These are phyloP conservation scores for Albophoma yamanashiensis DNA, from an alignment of 2,329 filamentous ascomycete species.

Conservation along the genomic window DNA sequence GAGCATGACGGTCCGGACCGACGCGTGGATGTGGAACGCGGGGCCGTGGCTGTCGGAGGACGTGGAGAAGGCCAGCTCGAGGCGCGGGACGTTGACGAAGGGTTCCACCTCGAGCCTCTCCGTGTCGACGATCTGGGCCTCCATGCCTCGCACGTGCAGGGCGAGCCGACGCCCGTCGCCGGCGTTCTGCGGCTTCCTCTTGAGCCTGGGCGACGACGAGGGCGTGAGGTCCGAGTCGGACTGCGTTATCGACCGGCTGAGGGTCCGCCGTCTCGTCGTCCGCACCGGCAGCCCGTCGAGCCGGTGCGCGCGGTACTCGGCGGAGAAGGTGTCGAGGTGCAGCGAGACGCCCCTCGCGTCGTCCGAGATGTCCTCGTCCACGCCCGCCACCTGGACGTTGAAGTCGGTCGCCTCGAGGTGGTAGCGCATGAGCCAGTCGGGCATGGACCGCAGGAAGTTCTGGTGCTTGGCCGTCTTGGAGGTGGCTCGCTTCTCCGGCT, in stretches of 20 bases:
- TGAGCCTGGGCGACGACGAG: constrained; percentile 24
- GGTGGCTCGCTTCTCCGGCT: constrained; percentile 43
- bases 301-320: constrained; percentile 80
- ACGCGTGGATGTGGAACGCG: constrained; percentile 76
- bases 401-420: constrained; percentile 82
- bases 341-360: constrained; percentile 74
- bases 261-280: constrained; percentile 56
- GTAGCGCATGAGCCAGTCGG: constrained; percentile 74
- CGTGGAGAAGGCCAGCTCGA: constrained; percentile 79
- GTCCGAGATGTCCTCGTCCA: constrained; percentile 73
- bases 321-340: constrained; percentile 78
- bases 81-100: constrained; percentile 75
- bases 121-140: constrained; percentile 81
- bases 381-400: constrained; percentile 79
- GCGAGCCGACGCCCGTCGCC: constrained; percentile 74
- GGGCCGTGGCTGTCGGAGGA: constrained; percentile 79
- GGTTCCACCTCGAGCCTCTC: constrained; percentile 78
- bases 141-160: constrained; percentile 71
- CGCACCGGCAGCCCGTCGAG: constrained; percentile 52
- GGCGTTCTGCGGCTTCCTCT: constrained; percentile 42
- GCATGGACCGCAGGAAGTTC: constrained; percentile 69
- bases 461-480: constrained; percentile 40
- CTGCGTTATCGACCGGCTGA: constrained; percentile 59
- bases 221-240: constrained; percentile 52
- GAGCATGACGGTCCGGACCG: constrained; percentile 66